phyloP scores from a whole-genome alignment of 768 basidiomycete species.

The Fistulinella prunicolor region DNA sequence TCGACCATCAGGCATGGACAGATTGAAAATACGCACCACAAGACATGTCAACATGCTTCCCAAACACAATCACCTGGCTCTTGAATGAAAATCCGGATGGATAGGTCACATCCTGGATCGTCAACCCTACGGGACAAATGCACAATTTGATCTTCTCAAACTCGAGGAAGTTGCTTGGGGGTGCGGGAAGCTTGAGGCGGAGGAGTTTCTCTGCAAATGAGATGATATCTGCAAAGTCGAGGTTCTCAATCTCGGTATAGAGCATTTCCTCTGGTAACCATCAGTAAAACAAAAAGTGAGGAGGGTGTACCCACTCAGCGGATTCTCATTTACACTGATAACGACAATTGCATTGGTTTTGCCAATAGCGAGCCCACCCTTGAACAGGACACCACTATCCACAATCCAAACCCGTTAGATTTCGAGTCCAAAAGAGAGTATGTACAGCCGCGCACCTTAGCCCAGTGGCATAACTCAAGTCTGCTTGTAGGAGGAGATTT shows the following conservation, averaged over 20 bases:
- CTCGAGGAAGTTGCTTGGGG: slow-evolving; percentile 9
- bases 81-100: slow-evolving; percentile 6
- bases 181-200: background rate
- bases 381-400: slow-evolving; percentile 2
- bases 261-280: slow-evolving; percentile 5
- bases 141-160: slow-evolving; percentile 2
- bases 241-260: slow-evolving; percentile 5
- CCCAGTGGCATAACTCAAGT: background rate
- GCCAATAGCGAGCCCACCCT: slow-evolving; percentile 3
- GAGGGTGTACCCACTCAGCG: background rate
- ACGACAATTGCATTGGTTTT: background rate
- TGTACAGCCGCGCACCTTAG: background rate
- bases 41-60: background rate
- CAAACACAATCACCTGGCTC: slow-evolving; percentile 4
- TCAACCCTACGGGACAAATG: slow-evolving; percentile 1
- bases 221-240: slow-evolving; percentile 5
- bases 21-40: too few species aligned
- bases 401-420: background rate
- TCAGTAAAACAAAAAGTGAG: background rate
- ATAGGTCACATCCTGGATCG: background rate
- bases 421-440: background rate
- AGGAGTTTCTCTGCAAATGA: slow-evolving; percentile 6
- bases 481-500: background rate
- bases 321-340: slow-evolving; percentile 7
- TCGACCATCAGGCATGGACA: too few species aligned